Base-by-base conservation (phyloP, 805 yeast species). In the Lipomyces mesembrius region DNA sequence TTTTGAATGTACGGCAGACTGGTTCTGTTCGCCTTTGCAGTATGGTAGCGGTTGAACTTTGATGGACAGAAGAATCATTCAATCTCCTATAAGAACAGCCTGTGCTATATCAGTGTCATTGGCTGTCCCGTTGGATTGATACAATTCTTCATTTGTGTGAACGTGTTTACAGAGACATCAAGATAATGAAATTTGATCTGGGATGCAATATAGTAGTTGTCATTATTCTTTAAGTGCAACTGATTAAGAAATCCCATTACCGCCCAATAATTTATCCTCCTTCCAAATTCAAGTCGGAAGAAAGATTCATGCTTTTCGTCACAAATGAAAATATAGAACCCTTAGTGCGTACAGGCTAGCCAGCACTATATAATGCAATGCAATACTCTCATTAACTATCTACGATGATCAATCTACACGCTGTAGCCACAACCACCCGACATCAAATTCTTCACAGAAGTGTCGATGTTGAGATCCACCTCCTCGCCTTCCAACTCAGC, bases 41-140 rank as follows among this genome's bases (percentile, higher is more conserved):
- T 3, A 35, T 3, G 55, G 32, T 37, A 53, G 20, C 60, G 60
- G 65, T 65, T 65, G 64, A 61, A 51, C 65, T 62, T 35, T 27
- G 60, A 49, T 64, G 63, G 65, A 51, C 51, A 61, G 63, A 57
- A 22, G 49, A 46, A 43, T 22, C 11, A n/a, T 60, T 61, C 59
- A 60, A 58, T 63, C 59, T 56, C 70, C 58, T 65, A 59, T 29
- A 63, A 63, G 65, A 57, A 63, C 70, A 63, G 67, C 52, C 69
- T 56, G 46, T n/a, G 59, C 60, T 39, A 32, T 22, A 46, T 29
- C 39, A 25, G 57, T n/a, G 22, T 25, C 32, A 34, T 35, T 57
- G 66, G 27, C 65, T 66, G 70, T 66, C 70, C 67, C 70, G 67
- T 66, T 63, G 69, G 64, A 53, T 61, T 56, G 69, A 66, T 62